Evolutionary conservation across 2,329 filamentous ascomycete species (phyloP).

Genomic region (Aspergillus novofumigatus): DNA sequence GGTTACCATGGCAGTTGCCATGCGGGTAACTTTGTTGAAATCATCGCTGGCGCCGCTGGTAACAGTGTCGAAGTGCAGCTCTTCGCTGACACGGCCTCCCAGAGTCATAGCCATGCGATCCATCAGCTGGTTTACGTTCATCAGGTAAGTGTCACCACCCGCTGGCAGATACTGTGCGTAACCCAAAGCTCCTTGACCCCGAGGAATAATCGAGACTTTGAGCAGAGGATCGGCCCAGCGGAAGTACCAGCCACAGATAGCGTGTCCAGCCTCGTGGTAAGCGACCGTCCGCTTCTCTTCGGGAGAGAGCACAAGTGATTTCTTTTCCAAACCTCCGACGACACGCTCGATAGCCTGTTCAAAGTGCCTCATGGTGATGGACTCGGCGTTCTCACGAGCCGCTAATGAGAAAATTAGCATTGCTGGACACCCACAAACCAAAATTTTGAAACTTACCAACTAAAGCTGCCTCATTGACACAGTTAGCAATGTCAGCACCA

Average conservation of each 20-base stretch:
- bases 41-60: constrained; percentile 94
- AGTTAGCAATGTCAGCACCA: constrained; percentile 97
- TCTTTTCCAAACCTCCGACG: constrained; percentile 94
- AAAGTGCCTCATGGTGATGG: constrained; percentile 84
- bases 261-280: constrained; percentile 97
- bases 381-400: constrained; percentile 74
- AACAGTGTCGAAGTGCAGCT: constrained; percentile 93
- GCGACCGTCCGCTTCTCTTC: constrained; percentile 94
- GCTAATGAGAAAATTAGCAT: constrained; percentile 51
- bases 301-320: constrained; percentile 87
- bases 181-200: constrained; percentile 85
- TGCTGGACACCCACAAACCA: constrained; percentile 28
- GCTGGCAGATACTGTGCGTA: constrained; percentile 97
- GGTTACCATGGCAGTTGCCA: constrained; percentile 98
- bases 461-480: constrained; percentile 93
- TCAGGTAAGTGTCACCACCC: constrained; percentile 79
- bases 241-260: constrained; percentile 98
- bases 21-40: constrained; percentile 95
- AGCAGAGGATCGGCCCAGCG: constrained; percentile 93
- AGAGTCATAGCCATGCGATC: constrained; percentile 99
- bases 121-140: constrained; percentile 95
- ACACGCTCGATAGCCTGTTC: constrained; percentile 97
- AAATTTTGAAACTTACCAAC: constrained; percentile 63
- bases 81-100: constrained; percentile 89
- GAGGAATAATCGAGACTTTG: constrained; percentile 97